Conservation (phyloP, 73 alveolate genomes). For the Uronychia binucleata region DNA sequence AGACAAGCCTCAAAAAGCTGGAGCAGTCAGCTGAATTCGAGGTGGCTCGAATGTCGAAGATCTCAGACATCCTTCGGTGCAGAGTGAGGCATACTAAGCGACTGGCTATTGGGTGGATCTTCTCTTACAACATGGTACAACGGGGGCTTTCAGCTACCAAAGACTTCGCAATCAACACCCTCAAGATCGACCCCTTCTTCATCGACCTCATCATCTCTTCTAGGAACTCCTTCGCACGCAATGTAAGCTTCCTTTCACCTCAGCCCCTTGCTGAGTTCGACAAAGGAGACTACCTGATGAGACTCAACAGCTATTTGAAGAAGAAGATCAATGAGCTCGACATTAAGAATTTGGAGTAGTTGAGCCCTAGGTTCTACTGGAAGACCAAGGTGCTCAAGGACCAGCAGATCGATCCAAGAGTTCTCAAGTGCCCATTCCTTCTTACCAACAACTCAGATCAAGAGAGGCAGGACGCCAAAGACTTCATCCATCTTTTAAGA, state of each 20-base stretch:
- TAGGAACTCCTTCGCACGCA: not conserved
- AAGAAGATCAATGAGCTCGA: not conserved
- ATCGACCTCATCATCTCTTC: not conserved
- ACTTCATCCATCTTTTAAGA: not conserved
- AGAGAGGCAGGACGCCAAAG: not conserved
- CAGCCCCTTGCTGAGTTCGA: not conserved
- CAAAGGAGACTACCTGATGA: not conserved
- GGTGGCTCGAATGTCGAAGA: slow-evolving; percentile 8
- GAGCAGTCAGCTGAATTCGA: slow-evolving; percentile 13
- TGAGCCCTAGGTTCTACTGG: not conserved
- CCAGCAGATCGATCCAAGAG: no score
- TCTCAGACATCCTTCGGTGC: slow-evolving; percentile 1
- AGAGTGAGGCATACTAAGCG: not conserved
- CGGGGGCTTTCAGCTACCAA: not conserved
- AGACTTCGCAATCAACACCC: not conserved
- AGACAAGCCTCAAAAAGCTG: not conserved
- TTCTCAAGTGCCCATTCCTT: not conserved
- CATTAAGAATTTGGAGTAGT: not conserved
- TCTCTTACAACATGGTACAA: not conserved
- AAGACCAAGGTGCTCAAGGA: not conserved
- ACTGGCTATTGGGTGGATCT: slow-evolving; percentile 24
- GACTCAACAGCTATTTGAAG: not conserved
- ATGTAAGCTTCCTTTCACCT: not conserved
- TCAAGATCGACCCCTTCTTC: slow-evolving; percentile 14
- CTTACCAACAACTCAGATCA: not conserved